phyloP scores from a whole-genome alignment of 768 basidiomycete species.

The Termitomyces heimii region DNA sequence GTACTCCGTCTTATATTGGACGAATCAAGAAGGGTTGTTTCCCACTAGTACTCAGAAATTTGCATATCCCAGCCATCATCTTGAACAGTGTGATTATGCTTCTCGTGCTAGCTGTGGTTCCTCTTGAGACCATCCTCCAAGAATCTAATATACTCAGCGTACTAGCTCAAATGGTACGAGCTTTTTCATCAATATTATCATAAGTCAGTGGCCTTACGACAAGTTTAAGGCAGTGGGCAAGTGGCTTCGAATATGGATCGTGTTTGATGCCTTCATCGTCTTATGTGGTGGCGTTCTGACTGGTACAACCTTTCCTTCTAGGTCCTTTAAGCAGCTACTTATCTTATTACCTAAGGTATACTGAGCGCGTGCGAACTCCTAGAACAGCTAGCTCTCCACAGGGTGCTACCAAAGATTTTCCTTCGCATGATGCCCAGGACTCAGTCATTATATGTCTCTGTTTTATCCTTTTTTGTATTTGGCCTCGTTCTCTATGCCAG shows the following conservation, averaged over 20 bases:
- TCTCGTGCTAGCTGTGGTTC: constrained; percentile 54
- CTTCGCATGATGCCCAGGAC: constrained; percentile 42
- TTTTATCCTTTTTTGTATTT: constrained; percentile 44
- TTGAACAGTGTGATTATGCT: constrained; percentile 54
- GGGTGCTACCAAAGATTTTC: constrained; percentile 52
- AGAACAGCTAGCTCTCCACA: constrained; percentile 51
- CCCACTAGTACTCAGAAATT: constrained; percentile 56
- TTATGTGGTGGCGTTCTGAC: constrained; percentile 69
- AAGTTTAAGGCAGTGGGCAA: constrained; percentile 42
- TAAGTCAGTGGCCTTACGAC: neutral
- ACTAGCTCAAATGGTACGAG: constrained; percentile 48
- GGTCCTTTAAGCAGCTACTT: neutral
- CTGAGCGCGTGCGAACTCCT: constrained; percentile 54
- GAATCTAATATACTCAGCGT: constrained; percentile 60
- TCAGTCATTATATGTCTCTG: constrained; percentile 44
- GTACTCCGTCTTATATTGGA: constrained; percentile 60
- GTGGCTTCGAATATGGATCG: constrained; percentile 60
- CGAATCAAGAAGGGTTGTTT: constrained; percentile 51
- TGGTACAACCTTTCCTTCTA: constrained; percentile 28
- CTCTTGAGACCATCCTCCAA: constrained; percentile 37
- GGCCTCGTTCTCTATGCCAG: constrained; percentile 51
- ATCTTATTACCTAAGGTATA: constrained; percentile 32
- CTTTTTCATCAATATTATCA: neutral
- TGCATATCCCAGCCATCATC: constrained; percentile 54
- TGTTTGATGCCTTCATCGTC: constrained; percentile 64